Base-by-base conservation (phyloP, 495 filamentous ascomycete species). In the Hypomontagnella submonticulosa region DNA sequence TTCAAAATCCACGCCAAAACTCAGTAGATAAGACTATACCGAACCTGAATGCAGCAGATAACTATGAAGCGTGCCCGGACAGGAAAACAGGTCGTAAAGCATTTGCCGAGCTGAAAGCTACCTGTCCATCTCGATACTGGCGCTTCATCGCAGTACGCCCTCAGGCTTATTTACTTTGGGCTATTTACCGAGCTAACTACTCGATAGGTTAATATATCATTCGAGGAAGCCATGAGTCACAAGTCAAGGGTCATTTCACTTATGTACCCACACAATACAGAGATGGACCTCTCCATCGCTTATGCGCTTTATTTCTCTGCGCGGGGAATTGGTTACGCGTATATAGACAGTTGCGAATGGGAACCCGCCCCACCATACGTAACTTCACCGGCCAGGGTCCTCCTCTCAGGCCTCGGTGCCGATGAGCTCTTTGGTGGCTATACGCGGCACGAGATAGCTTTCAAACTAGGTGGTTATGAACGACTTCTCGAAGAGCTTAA, bases 271-370 rank as follows among this genome's bases (percentile, higher is more conserved):
- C 95, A 98, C 75, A 92, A 96, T 69, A 98, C 95, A 0, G 96
- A 97, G 74, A 99, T 99, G 95, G 95, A 99, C 70, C 83, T 97
- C 2, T 98, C 96, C n/a, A 98, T 99, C 67, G 90, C 90, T 1
- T 87, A 85, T 51, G 95, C 95, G 0, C 83, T 98, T 43, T 98
- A 97, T 77, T 99, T 99, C 73, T 92, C 95, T 3, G 87, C 94
- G 5, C 87, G 93, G 10, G 94, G 92, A 6, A 79, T 79, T 54
- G 95, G 94, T 0, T 41, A 74, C 4, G 75, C 83, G n/a, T 63
- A 71, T 5, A 52, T 61, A 12, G 49, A 70, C 37, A 57, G 56
- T 1, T 16, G 56, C 0, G 67, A 69, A 7, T 63, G 73, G 42
- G 36, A 60, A 16, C 54, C 69, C 4, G 44, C 37, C 6, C 61